Base-by-base conservation (phyloP, 2,329 filamentous ascomycete species). In the Akanthomyces lecanii region DNA sequence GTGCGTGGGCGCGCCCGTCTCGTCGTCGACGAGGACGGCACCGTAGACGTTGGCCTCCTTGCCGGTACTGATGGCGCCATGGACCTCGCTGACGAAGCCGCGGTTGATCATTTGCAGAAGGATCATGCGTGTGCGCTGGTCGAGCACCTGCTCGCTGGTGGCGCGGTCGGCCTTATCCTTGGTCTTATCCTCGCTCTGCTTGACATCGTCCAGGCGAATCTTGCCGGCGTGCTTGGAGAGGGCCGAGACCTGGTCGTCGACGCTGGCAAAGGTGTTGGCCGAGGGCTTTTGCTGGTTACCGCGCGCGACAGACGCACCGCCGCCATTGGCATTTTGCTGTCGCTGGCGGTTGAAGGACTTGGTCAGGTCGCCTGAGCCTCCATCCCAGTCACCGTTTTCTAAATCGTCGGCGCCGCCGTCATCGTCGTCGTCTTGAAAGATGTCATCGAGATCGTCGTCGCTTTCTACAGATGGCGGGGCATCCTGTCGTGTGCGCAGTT, bases 31-130 rank as follows among this genome's bases (percentile, higher is more conserved):
- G 3, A 87, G 84, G 12, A 96, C 83, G 21, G 94, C 92, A 66
- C 96, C 92, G 77, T 99, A 99, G 30, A 99, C 95, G 74, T 99
- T 99, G 65, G 95, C 95, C 76, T 99, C 95, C 75, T 99, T 99
- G 62, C 95, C 95, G 0, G 95, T 99, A 65, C 92, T 97, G 69
- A 99, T 85, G 73, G 95, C 95, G 53, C 96, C 95, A 74, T 99
- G 92, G 58, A 99, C 89, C 75, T 97, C 93, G 63, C 89, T 91
- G 56, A 99, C 88, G 66, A 94, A 82, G 65, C 92, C 89, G 40
- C 92, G 87, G 75, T 98, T 97, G 79, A 98, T 94, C 84, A 99
- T 92, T 78, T 97, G 92, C 67, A 97, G 82, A 61, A 99, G 81
- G 65, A 99, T 93, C 91, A 97, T 96, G 68, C 93, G 89, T 16